Percentiles rank a stretch among this genome's conserved stretches.
Conservation (phyloP, 768 basidiomycete species). For the Boletus eberwhitei region DNA sequence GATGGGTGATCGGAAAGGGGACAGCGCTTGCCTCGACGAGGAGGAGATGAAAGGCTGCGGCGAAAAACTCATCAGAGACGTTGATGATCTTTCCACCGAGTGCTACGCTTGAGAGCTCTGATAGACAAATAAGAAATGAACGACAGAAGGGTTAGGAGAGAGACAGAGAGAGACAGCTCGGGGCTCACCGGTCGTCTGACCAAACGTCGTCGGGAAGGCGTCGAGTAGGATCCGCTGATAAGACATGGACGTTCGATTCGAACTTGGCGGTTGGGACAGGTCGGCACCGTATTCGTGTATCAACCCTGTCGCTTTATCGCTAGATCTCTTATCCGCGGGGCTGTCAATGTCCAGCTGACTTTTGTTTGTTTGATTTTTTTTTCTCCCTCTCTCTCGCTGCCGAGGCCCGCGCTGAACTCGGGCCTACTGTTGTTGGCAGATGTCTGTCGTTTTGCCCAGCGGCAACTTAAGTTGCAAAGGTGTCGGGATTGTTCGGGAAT, state of each 20-base stretch:
- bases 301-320: not conserved
- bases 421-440: no score
- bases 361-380: no score
- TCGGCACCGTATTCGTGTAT: not conserved
- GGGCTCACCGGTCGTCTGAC: slow-evolving; percentile 47
- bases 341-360: not conserved
- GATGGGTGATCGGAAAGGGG: not conserved
- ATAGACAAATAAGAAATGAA: not conserved
- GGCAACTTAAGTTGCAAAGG: no score
- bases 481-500: no score
- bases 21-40: slow-evolving; percentile 62
- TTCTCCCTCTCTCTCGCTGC: no score
- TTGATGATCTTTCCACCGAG: slow-evolving; percentile 72
- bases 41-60: slow-evolving; percentile 77
- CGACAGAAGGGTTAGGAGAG: not conserved
- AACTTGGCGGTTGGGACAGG: not conserved
- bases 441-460: no score
- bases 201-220: slow-evolving; percentile 46
- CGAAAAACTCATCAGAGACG: slow-evolving; percentile 97
- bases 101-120: slow-evolving; percentile 86
- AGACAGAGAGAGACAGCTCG: not conserved
- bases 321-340: not conserved
- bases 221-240: slow-evolving; percentile 44
- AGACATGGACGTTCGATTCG: slow-evolving; percentile 34
- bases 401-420: no score